Conservation (phyloP, 1,284 basidiomycete genomes). For the Ceratobasidium sp. region DNA sequence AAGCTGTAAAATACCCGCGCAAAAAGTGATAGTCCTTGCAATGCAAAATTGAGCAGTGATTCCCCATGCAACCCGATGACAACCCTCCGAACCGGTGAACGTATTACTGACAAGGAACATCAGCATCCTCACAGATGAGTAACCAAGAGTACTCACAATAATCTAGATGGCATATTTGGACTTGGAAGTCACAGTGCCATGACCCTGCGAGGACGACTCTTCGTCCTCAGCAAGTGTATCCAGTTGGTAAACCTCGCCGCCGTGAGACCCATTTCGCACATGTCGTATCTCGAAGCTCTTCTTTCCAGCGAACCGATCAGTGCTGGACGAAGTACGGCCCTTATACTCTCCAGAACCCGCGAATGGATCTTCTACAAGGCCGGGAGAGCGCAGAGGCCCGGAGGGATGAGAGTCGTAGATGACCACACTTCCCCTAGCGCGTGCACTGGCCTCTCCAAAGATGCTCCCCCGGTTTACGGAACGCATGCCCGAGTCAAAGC, state of each 20-base stretch:
- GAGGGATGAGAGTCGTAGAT: conserved; percentile 13
- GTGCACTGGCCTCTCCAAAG: conserved; percentile 17
- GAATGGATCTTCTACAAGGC: conserved; percentile 27
- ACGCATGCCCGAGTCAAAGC: conserved; percentile 29
- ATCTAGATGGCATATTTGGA: too few relatives aligned
- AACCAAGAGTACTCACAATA: neutral
- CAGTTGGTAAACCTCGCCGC: neutral
- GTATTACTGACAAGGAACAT: neutral
- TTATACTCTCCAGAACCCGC: conserved; percentile 6
- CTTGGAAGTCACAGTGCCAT: neutral
- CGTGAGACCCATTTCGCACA: conserved; percentile 14
- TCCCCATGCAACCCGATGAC: neutral
- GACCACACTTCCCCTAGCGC: conserved; percentile 28
- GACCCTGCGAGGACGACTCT: neutral
- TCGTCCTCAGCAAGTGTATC: conserved; percentile 32
- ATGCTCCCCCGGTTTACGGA: conserved; percentile 31
- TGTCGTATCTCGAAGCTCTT: conserved; percentile 13
- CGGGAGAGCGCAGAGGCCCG: neutral
- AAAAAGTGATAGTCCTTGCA: conserved; percentile 6
- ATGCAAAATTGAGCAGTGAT: neutral
- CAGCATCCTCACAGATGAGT: neutral
- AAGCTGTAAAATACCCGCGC: neutral
- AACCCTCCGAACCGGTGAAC: neutral
- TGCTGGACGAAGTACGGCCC: neutral
- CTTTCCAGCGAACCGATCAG: conserved; percentile 18